phyloP scores from a whole-genome alignment of 768 basidiomycete species.

The Atractiella rhizophila region DNA sequence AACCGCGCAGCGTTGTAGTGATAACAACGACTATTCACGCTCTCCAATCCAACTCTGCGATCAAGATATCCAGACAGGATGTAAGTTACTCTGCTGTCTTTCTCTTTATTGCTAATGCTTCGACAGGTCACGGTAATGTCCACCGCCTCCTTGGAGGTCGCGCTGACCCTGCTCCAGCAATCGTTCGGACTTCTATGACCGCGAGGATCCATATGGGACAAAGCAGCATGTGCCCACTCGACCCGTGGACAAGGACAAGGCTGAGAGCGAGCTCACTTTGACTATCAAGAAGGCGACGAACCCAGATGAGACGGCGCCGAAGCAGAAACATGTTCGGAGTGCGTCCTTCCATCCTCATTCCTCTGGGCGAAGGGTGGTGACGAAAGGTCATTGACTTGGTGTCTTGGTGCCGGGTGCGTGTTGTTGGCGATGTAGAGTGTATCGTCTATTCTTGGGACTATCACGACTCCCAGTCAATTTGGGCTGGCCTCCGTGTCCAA shows the following conservation, averaged over 20 bases:
- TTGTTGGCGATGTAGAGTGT: constrained; percentile 36
- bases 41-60: no score
- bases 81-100: not conserved
- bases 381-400: not conserved
- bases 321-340: constrained; percentile 99
- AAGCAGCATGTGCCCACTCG: constrained; percentile 70
- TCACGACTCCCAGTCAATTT: constrained; percentile 87
- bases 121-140: no score
- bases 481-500: constrained; percentile 87
- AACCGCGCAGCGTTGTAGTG: no score
- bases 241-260: constrained; percentile 95
- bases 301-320: constrained; percentile 82
- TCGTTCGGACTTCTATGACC: not conserved
- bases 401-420: not conserved
- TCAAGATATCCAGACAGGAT: no score
- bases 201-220: not conserved
- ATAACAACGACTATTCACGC: no score
- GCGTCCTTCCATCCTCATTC: constrained; percentile 20
- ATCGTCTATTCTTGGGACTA: constrained; percentile 99
- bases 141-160: no score
- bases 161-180: not conserved
- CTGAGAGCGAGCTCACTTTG: constrained; percentile 70
- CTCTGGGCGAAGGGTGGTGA: not conserved
- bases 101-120: not conserved
- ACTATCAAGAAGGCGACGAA: constrained; percentile 98